phyloP scores from a whole-genome alignment of 345 rosid genomes.

The Eucalyptus camaldulensis region DNA sequence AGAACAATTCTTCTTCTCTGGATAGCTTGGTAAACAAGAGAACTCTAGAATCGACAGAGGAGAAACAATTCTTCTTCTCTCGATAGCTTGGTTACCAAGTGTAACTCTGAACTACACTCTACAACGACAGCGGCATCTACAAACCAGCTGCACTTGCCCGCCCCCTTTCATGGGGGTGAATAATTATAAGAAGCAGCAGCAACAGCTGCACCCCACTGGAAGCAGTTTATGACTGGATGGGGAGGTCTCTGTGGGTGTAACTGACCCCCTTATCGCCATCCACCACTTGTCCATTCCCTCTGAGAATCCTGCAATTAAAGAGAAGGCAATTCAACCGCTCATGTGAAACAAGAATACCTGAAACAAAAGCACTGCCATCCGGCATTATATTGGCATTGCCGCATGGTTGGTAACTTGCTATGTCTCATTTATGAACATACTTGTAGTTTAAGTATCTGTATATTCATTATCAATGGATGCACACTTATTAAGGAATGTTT shows the following conservation, averaged over 20 bases:
- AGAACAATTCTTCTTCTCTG: neutral
- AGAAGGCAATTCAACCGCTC: neutral
- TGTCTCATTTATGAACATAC: neutral
- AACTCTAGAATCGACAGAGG: neutral
- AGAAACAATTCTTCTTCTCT: neutral
- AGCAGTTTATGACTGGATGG: slow-evolving; percentile 1
- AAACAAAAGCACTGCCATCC: neutral
- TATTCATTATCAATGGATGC: neutral
- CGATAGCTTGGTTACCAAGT: neutral
- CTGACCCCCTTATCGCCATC: slow-evolving; percentile 70
- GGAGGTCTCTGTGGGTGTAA: slow-evolving; percentile 65
- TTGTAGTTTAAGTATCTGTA: neutral
- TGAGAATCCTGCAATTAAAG: slow-evolving; percentile 61
- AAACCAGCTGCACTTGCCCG: neutral
- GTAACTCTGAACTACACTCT: neutral
- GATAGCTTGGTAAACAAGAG: neutral
- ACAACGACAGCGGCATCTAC: neutral
- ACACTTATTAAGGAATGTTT: neutral
- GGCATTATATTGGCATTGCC: neutral
- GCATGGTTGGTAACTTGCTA: neutral
- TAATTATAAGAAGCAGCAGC: neutral
- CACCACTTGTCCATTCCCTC: slow-evolving; percentile 91
- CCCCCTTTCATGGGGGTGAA: neutral
- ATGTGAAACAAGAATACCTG: neutral
- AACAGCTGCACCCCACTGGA: neutral